Evolutionary conservation across 768 basidiomycete species (phyloP).

Genomic region (Auriscalpium orientale): DNA sequence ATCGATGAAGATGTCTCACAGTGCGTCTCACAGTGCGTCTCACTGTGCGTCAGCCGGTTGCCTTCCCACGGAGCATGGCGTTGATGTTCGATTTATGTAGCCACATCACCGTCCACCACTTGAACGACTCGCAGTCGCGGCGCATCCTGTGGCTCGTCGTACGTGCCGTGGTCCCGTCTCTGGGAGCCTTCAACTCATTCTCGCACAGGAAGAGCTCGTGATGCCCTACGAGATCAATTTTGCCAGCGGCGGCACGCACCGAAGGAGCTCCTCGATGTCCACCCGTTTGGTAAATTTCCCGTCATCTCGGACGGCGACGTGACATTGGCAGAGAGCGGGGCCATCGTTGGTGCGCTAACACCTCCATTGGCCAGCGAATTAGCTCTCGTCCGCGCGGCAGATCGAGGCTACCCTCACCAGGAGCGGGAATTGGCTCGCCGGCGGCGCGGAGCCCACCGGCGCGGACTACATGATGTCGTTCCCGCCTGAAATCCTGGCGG

Average conservation of each 20-base stretch:
- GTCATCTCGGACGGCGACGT: constrained; percentile 39
- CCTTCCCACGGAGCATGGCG: not conserved
- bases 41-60: too few relatives aligned
- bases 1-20: not conserved
- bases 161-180: not conserved
- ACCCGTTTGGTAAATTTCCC: constrained; percentile 40
- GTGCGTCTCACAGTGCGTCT: too few relatives aligned
- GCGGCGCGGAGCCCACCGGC: constrained; percentile 30
- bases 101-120: constrained; percentile 1
- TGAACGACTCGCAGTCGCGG: constrained; percentile 1
- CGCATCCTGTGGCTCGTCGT: constrained; percentile 6
- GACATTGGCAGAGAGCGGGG: constrained; percentile 35
- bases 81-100: not conserved
- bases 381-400: constrained; percentile 16
- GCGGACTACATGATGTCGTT: constrained; percentile 41
- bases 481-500: constrained; percentile 24
- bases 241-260: constrained; percentile 33
- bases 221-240: constrained; percentile 36
- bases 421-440: constrained; percentile 27
- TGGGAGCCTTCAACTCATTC: not conserved
- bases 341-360: constrained; percentile 31
- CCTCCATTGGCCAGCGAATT: not conserved
- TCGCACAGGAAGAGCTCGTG: constrained; percentile 42
- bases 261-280: constrained; percentile 27
- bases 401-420: constrained; percentile 32